Conservation (phyloP, 352 stramenopile genomes). For the Phytophthora idaei region DNA sequence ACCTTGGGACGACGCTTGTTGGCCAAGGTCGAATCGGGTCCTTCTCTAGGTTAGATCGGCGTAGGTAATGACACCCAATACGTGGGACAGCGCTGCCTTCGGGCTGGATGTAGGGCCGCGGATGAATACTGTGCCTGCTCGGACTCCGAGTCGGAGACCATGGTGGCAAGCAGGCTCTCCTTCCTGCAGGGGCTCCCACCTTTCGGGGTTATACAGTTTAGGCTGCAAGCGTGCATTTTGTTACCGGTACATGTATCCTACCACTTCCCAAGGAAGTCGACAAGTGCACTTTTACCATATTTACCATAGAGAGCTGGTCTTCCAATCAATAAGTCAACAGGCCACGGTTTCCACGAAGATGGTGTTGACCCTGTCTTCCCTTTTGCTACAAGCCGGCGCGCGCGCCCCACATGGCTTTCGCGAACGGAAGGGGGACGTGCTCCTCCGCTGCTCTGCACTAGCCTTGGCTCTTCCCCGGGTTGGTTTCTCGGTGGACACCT, state of each 20-base stretch:
- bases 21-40: slow-evolving; percentile 9
- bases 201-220: slow-evolving; percentile 31
- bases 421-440: slow-evolving; percentile 30
- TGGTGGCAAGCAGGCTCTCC: slow-evolving; percentile 5
- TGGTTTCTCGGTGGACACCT: slow-evolving; percentile 36
- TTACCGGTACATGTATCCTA: slow-evolving; percentile 6
- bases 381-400: slow-evolving; percentile 12
- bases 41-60: slow-evolving; percentile 11
- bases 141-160: background rate
- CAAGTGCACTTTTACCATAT: slow-evolving; percentile 1
- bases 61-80: slow-evolving; percentile 28
- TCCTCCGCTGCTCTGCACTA: slow-evolving; percentile 26
- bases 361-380: slow-evolving; percentile 36
- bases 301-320: slow-evolving; percentile 29
- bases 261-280: slow-evolving; percentile 4
- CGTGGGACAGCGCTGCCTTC: background rate
- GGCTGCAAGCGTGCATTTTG: slow-evolving; percentile 1
- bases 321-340: slow-evolving; percentile 28
- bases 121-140: background rate
- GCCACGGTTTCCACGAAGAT: slow-evolving; percentile 30
- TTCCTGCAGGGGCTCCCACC: slow-evolving; percentile 19
- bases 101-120: slow-evolving; percentile 7
- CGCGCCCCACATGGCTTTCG: slow-evolving; percentile 37
- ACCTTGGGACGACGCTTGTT: slow-evolving; percentile 1
- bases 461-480: slow-evolving; percentile 32